A percentile compares a stretch with the other conserved stretches of the same genome.
Evolutionary conservation across 257 asterid species (phyloP).

Genomic region (Fraxinus americana): DNA sequence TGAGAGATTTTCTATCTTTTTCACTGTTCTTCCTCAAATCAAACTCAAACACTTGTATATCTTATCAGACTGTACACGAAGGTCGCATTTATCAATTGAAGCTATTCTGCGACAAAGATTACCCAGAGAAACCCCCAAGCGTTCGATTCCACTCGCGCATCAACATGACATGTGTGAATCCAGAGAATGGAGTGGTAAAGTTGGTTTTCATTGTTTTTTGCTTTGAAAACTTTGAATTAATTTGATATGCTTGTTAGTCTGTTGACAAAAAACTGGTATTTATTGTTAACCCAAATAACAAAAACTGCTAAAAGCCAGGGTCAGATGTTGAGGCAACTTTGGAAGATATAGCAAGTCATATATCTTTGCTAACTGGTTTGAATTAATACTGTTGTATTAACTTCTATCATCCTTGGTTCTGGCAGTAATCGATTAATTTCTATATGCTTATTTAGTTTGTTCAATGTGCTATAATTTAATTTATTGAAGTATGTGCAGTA

Average conservation of each 20-base stretch:
- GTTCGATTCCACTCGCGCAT: conserved; percentile 49
- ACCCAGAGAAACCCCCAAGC: conserved; percentile 52
- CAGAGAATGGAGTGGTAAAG: conserved; percentile 45
- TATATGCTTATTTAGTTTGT: neutral
- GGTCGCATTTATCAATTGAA: conserved; percentile 51
- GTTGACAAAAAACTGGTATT: neutral
- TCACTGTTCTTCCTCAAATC: neutral
- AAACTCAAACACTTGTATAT: neutral
- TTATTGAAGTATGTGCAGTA: neutral
- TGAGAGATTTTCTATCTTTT: neutral
- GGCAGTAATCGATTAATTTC: neutral
- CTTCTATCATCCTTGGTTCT: neutral
- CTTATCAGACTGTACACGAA: conserved; percentile 45
- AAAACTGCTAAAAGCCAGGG: neutral
- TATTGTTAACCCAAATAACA: neutral
- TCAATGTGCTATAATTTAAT: neutral
- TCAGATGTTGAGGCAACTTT: neutral
- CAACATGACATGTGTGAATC: conserved; percentile 49
- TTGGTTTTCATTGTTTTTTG: neutral
- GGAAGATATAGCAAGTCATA: neutral
- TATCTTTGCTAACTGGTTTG: neutral
- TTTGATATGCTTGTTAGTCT: neutral
- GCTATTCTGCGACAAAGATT: conserved; percentile 49
- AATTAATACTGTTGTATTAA: neutral
- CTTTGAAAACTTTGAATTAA: neutral